Conservation (phyloP, 2,329 filamentous ascomycete genomes). For the Onygenales sp. region DNA sequence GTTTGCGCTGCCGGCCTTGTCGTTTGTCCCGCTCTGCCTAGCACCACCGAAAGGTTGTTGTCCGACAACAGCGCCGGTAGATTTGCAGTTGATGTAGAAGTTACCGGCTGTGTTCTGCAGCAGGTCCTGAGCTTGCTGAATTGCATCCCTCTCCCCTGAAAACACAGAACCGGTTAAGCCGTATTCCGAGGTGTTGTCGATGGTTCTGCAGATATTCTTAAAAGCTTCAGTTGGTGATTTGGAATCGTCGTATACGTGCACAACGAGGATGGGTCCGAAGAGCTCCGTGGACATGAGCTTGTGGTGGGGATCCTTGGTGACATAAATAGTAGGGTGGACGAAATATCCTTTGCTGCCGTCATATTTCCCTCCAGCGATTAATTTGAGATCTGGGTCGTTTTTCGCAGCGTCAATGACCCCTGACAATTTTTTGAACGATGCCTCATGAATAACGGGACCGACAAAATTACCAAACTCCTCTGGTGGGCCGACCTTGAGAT, state of each 20-base stretch:
- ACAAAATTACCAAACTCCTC: conserved; percentile 68
- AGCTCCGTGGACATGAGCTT: conserved; percentile 67
- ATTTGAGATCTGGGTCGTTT: conserved; percentile 45
- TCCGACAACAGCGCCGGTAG: conserved; percentile 62
- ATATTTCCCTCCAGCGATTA: conserved; percentile 67
- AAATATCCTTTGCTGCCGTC: conserved; percentile 73
- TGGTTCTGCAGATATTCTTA: conserved; percentile 45
- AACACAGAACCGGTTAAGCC: conserved; percentile 35
- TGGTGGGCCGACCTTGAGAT: conserved; percentile 61
- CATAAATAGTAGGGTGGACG: conserved; percentile 74
- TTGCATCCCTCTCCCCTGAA: conserved; percentile 26
- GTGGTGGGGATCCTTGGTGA: conserved; percentile 63
- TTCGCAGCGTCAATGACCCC: conserved; percentile 73
- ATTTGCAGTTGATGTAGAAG: conserved; percentile 36
- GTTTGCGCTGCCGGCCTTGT: conserved; percentile 61
- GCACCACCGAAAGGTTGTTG: conserved; percentile 64
- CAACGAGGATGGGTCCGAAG: conserved; percentile 66
- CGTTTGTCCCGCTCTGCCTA: conserved; percentile 60
- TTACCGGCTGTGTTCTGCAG: conserved; percentile 30
- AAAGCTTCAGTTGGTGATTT: conserved; percentile 39
- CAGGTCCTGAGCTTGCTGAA: conserved; percentile 25
- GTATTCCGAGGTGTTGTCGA: conserved; percentile 32
- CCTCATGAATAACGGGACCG: conserved; percentile 76
- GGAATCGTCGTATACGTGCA: conserved; percentile 69
- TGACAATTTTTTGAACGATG: conserved; percentile 70